phyloP scores from a whole-genome alignment of 2,329 filamentous ascomycete species.

The Diaporthe vaccinii region DNA sequence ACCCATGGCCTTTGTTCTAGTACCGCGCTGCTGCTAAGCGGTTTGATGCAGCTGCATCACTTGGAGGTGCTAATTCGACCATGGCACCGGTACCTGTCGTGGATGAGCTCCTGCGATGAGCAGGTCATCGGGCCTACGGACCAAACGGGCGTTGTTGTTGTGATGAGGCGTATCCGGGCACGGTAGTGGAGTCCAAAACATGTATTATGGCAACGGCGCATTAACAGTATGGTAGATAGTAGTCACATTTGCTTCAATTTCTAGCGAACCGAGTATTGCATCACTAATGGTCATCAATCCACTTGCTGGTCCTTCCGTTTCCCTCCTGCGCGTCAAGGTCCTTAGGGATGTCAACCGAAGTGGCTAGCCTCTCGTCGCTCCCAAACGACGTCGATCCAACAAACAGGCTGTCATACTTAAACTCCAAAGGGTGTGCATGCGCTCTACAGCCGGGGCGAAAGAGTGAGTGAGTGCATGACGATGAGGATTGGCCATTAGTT shows the following conservation, averaged over 20 bases:
- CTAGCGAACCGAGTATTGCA: background rate
- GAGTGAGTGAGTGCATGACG: background rate
- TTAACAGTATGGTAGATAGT: background rate
- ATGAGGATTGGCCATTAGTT: background rate
- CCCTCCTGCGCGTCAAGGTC: background rate
- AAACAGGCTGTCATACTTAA: background rate
- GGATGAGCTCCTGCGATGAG: conserved; percentile 38
- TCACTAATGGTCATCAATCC: background rate
- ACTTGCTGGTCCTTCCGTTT: background rate
- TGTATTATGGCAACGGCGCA: background rate
- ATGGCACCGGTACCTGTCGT: conserved; percentile 15
- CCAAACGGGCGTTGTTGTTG: background rate
- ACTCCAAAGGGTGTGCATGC: too few species aligned
- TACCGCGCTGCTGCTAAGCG: conserved; percentile 50
- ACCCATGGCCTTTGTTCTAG: conserved; percentile 46
- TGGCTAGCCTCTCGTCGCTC: background rate
- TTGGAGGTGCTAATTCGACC: conserved; percentile 20
- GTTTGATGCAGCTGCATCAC: conserved; percentile 37
- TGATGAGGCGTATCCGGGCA: background rate
- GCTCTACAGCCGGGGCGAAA: too few species aligned
- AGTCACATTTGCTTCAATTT: background rate
- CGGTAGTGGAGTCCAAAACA: conserved; percentile 8
- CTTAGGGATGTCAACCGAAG: background rate
- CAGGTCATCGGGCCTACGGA: background rate
- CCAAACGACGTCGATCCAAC: background rate